These are phyloP conservation scores for Auricularia sp. DNA, from an alignment of 768 basidiomycete species.

Conservation along the genomic window DNA sequence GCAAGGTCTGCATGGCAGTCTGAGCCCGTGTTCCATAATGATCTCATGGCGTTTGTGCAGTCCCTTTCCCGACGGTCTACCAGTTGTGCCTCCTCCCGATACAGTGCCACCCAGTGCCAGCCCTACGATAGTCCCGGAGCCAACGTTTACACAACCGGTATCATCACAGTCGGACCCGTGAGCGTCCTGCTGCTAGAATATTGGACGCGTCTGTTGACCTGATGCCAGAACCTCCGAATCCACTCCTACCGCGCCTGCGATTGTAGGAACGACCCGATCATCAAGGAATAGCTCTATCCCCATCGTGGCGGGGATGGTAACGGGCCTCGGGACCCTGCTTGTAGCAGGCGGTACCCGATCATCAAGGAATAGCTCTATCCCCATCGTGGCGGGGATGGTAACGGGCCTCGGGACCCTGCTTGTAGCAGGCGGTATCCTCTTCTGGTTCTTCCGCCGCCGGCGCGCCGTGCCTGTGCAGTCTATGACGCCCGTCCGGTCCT, in stretches of 20 bases:
- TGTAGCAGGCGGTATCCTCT: not conserved
- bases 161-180: no score
- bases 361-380: not conserved
- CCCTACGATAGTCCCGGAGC: not conserved
- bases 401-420: not conserved
- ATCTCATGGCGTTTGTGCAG: not conserved
- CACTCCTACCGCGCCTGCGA: not conserved
- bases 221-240: no score
- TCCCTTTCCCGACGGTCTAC: not conserved
- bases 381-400: not conserved
- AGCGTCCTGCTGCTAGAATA: no score
- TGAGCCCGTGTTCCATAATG: no score
- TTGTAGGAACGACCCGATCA: not conserved
- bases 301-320: not conserved
- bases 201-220: no score
- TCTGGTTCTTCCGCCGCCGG: not conserved
- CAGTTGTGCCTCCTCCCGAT: not conserved
- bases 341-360: not conserved
- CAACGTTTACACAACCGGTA: not conserved
- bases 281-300: not conserved
- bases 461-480: not conserved
- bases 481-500: not conserved
- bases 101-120: not conserved
- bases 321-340: not conserved
- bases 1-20: no score